Base-by-base conservation (phyloP, 371 early-diverging fungal genomes). In the Mucor plumbeus region DNA sequence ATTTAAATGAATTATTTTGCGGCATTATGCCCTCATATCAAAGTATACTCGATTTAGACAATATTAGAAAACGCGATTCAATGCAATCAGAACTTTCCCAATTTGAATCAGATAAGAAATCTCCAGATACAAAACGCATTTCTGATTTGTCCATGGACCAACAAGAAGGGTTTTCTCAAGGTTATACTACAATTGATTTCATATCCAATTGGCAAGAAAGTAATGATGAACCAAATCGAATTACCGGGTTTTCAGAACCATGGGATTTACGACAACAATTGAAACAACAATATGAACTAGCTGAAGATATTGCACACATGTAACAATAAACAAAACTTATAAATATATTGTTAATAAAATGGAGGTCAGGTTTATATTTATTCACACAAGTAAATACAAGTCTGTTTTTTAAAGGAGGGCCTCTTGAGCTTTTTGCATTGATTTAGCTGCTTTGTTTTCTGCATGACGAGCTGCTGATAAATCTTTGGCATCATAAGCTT, bases 401-500 rank as follows among this genome's bases (percentile, higher is more conserved):
- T 26, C 3, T 26, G 26, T 26, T 26, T 38, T 4, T 44, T 58
- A 62, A 35, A 50, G 13, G 19, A 70, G 62, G 5, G 62, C 57
- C 4, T 38, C 59, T 36, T 62, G 63, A 8, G 71, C 74, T 15
- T 56, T 44, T 41, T 70, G 57, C 53, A 78, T 59, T 53, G 63
- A 57, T 31, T 66, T 67, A 14, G 73, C 64, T 34, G 76, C 77
- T 9, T 63, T 70, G 21, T 59, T 31, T 47, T 73, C 74, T 36
- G 83, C 70, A 55, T 76, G 59, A 6, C 41, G 54, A 9, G 70
- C 59, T 40, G 68, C 48, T 3, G 60, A 61, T 7, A 59, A 13
- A 59, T 85, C 76, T 5, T 73, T 70, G 0, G 41, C 55, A 33
- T 84, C 85, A 4, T 80, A 57, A 10, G 84, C 81, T 21, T 87